Base-by-base conservation (phyloP, 768 basidiomycete genomes). In the Hygrocybe punicea region DNA sequence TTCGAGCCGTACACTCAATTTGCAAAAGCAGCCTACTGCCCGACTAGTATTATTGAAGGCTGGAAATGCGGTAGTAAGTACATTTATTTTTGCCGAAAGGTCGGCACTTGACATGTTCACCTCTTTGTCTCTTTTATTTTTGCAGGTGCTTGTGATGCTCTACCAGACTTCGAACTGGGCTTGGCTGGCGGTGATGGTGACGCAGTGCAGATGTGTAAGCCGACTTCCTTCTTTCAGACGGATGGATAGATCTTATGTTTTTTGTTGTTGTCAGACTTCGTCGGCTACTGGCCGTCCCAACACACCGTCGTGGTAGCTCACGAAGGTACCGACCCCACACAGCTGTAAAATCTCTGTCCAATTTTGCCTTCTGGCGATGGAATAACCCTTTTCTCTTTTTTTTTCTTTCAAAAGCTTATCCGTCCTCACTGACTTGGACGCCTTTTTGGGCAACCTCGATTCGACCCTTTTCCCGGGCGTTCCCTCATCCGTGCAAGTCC, bases 401-500 rank as follows among this genome's bases (percentile, higher is more conserved):
- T 39, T 17, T 36, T 34, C 11, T 10, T 9, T 16, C 53, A 35
- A 9, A 49, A 80, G 78, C 23, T 50, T 71, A 40, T 68, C 79
- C 2, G 56, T 71, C 23, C 60, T 73, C 23, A 80, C 79, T 2
- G 77, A 81, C 58, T 59, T 58, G 17, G 64, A 76, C 44, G 63
- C 71, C 21, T 51, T 73, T 57, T 62, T 75, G 39, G 60, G 60
- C 19, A 60, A 53, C 4, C 69, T 80, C 9, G 65, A 76, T 58
- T 40, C 75, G 2, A 64, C 70, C 5, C 65, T 81, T 3, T 83
- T 81, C 69, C 80, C 81, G n/a, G 78, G 77, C 0, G 52, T 81
- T 19, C 66, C 67, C 42, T 67, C 72, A n/a, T 68, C 65, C n/a
- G 65, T 81, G 23, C 57, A 75, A 55, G 77, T 74, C 6, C 81